Conservation (phyloP, 164 flowering plant genomes). For the Vitis rupestris region DNA sequence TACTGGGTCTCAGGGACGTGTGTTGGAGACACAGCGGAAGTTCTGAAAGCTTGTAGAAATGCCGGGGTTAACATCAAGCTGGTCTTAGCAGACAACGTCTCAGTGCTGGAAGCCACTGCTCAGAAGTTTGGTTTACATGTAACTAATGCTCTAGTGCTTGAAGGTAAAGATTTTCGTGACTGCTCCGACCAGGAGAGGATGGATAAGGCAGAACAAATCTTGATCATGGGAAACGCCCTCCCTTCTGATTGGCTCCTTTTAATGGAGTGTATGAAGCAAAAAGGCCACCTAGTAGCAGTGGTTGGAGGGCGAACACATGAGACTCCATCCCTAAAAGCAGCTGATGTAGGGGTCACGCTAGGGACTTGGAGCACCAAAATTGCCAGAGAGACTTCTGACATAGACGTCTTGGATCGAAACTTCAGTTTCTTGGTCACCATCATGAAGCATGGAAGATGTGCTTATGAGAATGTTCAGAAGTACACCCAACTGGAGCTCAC, state of each 20-base stretch:
- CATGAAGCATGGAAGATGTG: no score
- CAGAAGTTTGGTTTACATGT: background rate
- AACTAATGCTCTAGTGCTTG: constrained; percentile 6
- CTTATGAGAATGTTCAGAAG: no score
- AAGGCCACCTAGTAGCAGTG: constrained; percentile 19
- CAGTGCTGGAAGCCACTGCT: constrained; percentile 5
- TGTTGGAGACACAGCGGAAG: background rate
- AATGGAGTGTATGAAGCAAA: constrained; percentile 15
- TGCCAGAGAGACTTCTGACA: no score
- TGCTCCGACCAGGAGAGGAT: constrained; percentile 7
- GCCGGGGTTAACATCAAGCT: constrained; percentile 17
- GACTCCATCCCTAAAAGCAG: constrained; percentile 19
- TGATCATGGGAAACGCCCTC: constrained; percentile 12
- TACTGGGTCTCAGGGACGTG: constrained; percentile 15
- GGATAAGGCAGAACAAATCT: constrained; percentile 12
- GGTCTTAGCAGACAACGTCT: constrained; percentile 11
- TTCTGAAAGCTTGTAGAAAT: constrained; percentile 5
- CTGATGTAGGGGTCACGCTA: background rate
- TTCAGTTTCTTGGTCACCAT: no score
- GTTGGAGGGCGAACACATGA: constrained; percentile 16
- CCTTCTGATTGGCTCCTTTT: constrained; percentile 11
- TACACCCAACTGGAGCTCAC: no score
- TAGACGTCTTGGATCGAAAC: no score
- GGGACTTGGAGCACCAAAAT: no score
- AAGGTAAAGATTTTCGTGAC: constrained; percentile 18